A percentile compares a stretch with the other conserved stretches of the same genome.
Evolutionary conservation across 1,284 basidiomycete species (phyloP).

Genomic region (Marasmius tenuissimus): DNA sequence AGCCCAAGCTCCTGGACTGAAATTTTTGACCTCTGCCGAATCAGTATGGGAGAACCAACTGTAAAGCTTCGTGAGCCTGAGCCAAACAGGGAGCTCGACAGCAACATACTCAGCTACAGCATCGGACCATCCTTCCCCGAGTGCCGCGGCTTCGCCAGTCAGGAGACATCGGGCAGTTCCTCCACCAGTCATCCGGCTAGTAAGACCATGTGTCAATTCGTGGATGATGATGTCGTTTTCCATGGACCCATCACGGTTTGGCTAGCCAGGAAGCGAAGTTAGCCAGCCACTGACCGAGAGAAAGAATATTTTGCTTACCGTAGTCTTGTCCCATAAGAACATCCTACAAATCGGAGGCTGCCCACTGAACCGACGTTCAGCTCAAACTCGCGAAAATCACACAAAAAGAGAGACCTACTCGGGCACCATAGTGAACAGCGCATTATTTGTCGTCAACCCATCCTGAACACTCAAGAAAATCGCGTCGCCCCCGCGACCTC

Average conservation of each 20-base stretch:
- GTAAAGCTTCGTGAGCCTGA: neutral
- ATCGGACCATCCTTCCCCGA: conserved; percentile 61
- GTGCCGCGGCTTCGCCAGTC: conserved; percentile 46
- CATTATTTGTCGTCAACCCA: conserved; percentile 32
- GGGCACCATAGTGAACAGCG: conserved; percentile 31
- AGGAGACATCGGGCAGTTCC: conserved; percentile 52
- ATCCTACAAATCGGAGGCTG: conserved; percentile 28
- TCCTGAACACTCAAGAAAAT: conserved; percentile 37
- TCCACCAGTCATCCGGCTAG: conserved; percentile 38
- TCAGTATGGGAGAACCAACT: conserved; percentile 39
- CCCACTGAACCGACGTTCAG: conserved; percentile 20
- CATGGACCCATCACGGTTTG: conserved; percentile 35
- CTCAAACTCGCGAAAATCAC: neutral
- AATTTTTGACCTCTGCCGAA: conserved; percentile 32
- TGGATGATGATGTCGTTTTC: conserved; percentile 39
- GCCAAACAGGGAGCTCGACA: neutral
- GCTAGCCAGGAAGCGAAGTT: conserved; percentile 8
- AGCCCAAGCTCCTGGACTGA: conserved; percentile 38
- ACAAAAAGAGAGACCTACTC: conserved; percentile 25
- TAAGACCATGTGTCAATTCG: conserved; percentile 39
- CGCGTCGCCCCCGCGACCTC: conserved; percentile 30
- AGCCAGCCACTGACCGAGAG: neutral
- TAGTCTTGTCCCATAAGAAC: conserved; percentile 38
- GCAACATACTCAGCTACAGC: conserved; percentile 44
- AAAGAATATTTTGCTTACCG: conserved; percentile 13